Conservation (phyloP, 306 rosid genomes). For the Styphnolobium japonicum region DNA sequence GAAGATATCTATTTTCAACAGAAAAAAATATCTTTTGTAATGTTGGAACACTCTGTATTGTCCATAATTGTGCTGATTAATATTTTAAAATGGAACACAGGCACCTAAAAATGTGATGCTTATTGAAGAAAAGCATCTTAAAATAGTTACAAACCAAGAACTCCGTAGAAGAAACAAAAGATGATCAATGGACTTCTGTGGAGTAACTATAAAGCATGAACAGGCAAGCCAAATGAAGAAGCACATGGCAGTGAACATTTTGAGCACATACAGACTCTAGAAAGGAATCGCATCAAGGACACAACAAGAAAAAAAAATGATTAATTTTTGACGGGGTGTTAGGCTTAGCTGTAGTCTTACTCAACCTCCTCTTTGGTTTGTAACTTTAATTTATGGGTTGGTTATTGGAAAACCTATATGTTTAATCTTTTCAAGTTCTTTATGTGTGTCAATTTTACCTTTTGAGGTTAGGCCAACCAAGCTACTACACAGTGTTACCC, state of each 20-base stretch:
- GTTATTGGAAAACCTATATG: background rate
- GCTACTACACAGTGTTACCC: slow-evolving; percentile 28
- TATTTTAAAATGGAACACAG: background rate
- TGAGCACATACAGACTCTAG: slow-evolving; percentile 24
- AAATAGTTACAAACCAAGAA: slow-evolving; percentile 8
- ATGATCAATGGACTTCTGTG: background rate
- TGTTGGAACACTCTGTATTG: slow-evolving; percentile 36
- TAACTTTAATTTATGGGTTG: background rate
- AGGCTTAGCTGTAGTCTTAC: slow-evolving; percentile 31
- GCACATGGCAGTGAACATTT: slow-evolving; percentile 37
- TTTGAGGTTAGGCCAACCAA: slow-evolving; percentile 27
- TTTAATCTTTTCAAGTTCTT: background rate
- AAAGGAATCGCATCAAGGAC: slow-evolving; percentile 38
- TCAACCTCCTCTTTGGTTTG: background rate
- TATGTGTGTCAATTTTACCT: background rate
- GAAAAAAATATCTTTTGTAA: slow-evolving; percentile 7
- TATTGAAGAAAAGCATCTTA: slow-evolving; percentile 25
- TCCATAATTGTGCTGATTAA: background rate
- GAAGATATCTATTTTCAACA: slow-evolving; percentile 2
- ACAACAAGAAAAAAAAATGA: slow-evolving; percentile 27
- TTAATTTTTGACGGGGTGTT: slow-evolving; percentile 13
- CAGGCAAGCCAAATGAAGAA: slow-evolving; percentile 21
- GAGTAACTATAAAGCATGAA: slow-evolving; percentile 28
- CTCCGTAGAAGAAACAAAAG: slow-evolving; percentile 31
- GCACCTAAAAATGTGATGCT: slow-evolving; percentile 6